These are phyloP conservation scores for Endocladia muricata DNA, from an alignment of 31 red algal genomes.

Conservation along the genomic window DNA sequence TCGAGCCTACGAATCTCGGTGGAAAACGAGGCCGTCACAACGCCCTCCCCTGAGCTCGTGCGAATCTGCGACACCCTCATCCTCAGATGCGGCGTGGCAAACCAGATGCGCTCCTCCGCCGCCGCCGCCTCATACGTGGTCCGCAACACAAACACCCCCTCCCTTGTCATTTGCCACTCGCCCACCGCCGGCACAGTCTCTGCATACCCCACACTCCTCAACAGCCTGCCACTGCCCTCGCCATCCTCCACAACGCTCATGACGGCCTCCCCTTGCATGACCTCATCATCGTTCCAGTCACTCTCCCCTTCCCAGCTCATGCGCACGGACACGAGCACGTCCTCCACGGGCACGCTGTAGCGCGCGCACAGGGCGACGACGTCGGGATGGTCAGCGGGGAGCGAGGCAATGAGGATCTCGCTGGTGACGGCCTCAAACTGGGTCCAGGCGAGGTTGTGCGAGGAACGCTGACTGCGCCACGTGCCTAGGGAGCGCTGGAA, in stretches of 20 bases:
- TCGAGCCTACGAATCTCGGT: slow-evolving; percentile 70
- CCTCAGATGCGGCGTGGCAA: slow-evolving; percentile 72
- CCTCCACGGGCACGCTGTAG: slow-evolving; percentile 30
- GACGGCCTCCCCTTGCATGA: slow-evolving; percentile 35
- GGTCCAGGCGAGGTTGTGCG: slow-evolving; percentile 60
- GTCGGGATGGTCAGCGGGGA: slow-evolving; percentile 16
- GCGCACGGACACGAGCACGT: slow-evolving; percentile 26
- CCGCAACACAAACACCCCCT: slow-evolving; percentile 73
- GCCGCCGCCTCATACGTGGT: slow-evolving; percentile 76
- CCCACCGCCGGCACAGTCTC: slow-evolving; percentile 77
- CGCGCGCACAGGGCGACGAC: slow-evolving; percentile 26
- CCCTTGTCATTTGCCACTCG: slow-evolving; percentile 70
- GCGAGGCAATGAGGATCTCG: slow-evolving; percentile 57
- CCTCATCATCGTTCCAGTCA: slow-evolving; percentile 82
- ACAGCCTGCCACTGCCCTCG: slow-evolving; percentile 21
- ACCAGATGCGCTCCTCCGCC: slow-evolving; percentile 89
- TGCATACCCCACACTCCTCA: slow-evolving; percentile 72
- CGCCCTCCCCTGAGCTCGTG: slow-evolving; percentile 56
- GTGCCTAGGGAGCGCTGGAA: slow-evolving; percentile 49
- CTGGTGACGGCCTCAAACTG: slow-evolving; percentile 71
- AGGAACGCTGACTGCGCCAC: slow-evolving; percentile 71
- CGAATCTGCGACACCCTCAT: slow-evolving; percentile 72
- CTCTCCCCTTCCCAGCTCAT: slow-evolving; percentile 86
- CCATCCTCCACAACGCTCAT: slow-evolving; percentile 62
- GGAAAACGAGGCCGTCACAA: slow-evolving; percentile 72